Base-by-base conservation (phyloP, 805 yeast genomes). In the Zygotorulaspora danielsina region DNA sequence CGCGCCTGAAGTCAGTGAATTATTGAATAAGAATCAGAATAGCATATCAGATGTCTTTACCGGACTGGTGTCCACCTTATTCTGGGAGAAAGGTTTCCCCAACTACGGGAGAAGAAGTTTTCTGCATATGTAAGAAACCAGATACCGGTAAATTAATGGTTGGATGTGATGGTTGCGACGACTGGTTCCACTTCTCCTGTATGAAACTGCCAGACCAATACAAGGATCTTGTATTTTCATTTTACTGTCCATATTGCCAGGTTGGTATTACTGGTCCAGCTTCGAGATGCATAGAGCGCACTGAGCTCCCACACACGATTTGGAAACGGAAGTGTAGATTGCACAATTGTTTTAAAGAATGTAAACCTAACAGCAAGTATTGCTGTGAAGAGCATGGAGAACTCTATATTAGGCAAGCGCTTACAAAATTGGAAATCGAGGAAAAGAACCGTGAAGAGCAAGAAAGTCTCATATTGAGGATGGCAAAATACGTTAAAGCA, bases 111-210 rank as follows among this genome's bases (percentile, higher is more conserved):
- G 84, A 80, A 47, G 85, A 81, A 49, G 64, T 84, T 5, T 87
- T 71, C 53, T 88, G 97, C 57, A 63, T 80, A 0, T 88, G 97
- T 58, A 71, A 93, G 26, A 73, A 72, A 44, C 82, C 87, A 0
- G 96, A 89, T 53, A 70, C 73, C 43, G 93, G 89, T 1, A 80
- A 77, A 42, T 65, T 88, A 57, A 89, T 89, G 97, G 83, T 89
- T n/a, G 86, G 84, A 0, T 88, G 97, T 58, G 96, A 88, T 57
- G 89, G 86, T 5, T 89, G 97, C 63, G 96, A 87, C 54, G 96
- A 86, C 42, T 89, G 97, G 97, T 89, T 73, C 56, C 97, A 89
- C 62, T 85, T 88, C 61, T 66, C 65, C 32, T 89, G 97, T 57
- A 75, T 88, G 72, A 71, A 71, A 37, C 56, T 87, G 25, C 70